These are phyloP conservation scores for Aspergillus floridensis DNA, from an alignment of 2,329 filamentous ascomycete genomes.

Conservation along the genomic window DNA sequence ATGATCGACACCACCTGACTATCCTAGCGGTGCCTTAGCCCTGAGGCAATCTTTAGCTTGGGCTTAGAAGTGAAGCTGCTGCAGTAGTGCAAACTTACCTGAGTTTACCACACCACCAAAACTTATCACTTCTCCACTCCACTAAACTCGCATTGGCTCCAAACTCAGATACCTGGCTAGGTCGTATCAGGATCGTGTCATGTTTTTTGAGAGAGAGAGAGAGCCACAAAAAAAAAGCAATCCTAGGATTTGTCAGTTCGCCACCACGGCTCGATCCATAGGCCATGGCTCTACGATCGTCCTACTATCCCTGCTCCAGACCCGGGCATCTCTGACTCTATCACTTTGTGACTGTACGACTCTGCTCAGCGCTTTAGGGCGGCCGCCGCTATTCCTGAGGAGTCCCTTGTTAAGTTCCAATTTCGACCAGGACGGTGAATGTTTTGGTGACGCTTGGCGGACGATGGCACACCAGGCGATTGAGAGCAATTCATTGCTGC, in stretches of 20 bases:
- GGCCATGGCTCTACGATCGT: neutral
- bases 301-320: neutral
- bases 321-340: neutral
- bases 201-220: neutral
- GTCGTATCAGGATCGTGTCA: neutral
- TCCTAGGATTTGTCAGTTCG: constrained; percentile 17
- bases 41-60: neutral
- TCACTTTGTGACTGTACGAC: constrained; percentile 10
- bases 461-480: constrained; percentile 1
- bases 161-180: neutral
- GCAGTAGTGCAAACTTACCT: neutral
- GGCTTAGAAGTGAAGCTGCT: constrained; percentile 1
- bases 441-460: constrained; percentile 3
- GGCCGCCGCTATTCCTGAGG: constrained; percentile 9
- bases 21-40: neutral
- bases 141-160: too few relatives aligned
- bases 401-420: constrained; percentile 3
- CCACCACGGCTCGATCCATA: constrained; percentile 14
- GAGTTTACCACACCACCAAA: too few relatives aligned
- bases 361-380: constrained; percentile 15
- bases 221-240: neutral
- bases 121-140: neutral
- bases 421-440: constrained; percentile 4
- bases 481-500: constrained; percentile 10
- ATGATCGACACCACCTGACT: neutral